A percentile compares a stretch with the other conserved stretches of the same genome.
Conservation (phyloP, 352 stramenopile species). For the Pythium myriotylum region DNA sequence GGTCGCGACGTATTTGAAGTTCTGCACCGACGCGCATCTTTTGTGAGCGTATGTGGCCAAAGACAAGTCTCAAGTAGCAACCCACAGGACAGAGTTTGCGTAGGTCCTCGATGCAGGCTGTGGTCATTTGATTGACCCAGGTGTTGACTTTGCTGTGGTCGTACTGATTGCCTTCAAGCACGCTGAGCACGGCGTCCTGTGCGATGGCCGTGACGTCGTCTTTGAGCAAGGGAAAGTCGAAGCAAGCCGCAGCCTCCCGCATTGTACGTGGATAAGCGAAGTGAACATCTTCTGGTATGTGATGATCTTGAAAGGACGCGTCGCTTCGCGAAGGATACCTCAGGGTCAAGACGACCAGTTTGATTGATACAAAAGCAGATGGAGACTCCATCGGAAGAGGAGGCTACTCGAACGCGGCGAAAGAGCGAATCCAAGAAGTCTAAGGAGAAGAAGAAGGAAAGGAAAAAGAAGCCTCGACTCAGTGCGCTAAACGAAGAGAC, state of each 20-base stretch:
- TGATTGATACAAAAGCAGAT: no score
- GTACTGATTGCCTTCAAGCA: constrained; percentile 77
- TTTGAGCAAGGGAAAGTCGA: constrained; percentile 75
- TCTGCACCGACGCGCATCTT: constrained; percentile 30
- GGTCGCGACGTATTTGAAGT: constrained; percentile 87
- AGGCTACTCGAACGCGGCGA: background rate
- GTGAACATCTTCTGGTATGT: background rate
- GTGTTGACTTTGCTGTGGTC: constrained; percentile 79
- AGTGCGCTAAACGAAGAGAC: background rate
- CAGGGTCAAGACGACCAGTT: no score
- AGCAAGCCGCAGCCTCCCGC: constrained; percentile 42
- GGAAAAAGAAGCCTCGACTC: constrained; percentile 7
- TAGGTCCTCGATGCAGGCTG: constrained; percentile 68
- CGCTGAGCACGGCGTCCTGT: constrained; percentile 69
- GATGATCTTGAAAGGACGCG: constrained; percentile 23
- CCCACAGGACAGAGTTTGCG: constrained; percentile 60
- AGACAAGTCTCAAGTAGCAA: background rate
- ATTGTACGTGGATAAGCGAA: constrained; percentile 9
- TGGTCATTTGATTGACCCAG: constrained; percentile 73
- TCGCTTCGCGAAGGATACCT: constrained; percentile 16
- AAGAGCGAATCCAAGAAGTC: constrained; percentile 10
- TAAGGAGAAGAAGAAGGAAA: background rate
- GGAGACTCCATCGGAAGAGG: background rate
- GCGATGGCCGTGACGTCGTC: constrained; percentile 76
- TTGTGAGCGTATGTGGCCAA: background rate